Conservation (phyloP, 352 stramenopile species). For the Phytophthora cactorum region DNA sequence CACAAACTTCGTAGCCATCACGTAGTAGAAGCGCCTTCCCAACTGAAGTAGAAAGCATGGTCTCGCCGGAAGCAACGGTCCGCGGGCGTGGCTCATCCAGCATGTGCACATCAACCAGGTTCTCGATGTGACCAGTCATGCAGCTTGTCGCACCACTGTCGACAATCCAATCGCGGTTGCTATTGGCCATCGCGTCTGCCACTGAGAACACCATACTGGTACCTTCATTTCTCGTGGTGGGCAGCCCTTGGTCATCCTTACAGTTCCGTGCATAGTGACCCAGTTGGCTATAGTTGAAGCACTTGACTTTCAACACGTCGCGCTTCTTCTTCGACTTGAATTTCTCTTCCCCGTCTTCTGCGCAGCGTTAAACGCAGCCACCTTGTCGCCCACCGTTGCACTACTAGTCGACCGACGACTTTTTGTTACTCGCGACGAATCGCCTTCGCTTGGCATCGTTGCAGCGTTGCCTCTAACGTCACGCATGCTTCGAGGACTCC, state of each 20-base stretch:
- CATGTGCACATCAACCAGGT: background rate
- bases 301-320: conserved; percentile 18
- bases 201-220: conserved; percentile 16
- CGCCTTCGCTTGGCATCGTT: conserved; percentile 13
- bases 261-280: conserved; percentile 11
- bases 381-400: background rate
- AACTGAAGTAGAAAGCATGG: background rate
- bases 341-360: background rate
- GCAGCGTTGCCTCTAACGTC: conserved; percentile 11
- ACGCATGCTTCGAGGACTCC: background rate
- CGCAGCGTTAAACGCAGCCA: conserved; percentile 2
- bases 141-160: conserved; percentile 1
- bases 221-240: background rate
- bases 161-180: conserved; percentile 12
- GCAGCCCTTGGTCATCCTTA: background rate
- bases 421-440: conserved; percentile 17
- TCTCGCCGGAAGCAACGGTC: background rate
- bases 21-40: background rate
- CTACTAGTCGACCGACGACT: background rate
- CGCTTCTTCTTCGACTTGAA: conserved; percentile 8
- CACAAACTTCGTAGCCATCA: conserved; percentile 3
- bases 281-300: conserved; percentile 6
- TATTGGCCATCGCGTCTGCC: background rate
- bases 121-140: background rate
- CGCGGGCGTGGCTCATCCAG: background rate